These are phyloP conservation scores for Cymbopogon flexuosus DNA, from an alignment of 202 grass and related monocot species.

Conservation along the genomic window DNA sequence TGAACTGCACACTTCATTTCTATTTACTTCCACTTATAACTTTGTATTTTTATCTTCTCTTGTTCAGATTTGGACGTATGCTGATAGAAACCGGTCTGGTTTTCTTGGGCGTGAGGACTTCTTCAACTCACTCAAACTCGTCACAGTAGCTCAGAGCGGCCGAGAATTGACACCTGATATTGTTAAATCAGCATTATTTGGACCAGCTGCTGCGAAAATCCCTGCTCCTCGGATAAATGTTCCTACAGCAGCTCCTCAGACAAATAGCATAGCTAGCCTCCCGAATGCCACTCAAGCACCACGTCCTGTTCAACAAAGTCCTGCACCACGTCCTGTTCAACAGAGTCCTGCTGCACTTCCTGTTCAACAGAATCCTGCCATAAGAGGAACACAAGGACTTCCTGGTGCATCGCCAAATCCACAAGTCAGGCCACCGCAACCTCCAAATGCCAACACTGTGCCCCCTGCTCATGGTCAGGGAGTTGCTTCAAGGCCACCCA, in stretches of 20 bases:
- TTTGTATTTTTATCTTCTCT: slow-evolving; percentile 19
- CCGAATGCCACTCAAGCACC: slow-evolving; percentile 35
- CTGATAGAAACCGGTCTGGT: slow-evolving; percentile 81
- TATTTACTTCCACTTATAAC: background rate
- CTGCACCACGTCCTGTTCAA: slow-evolving; percentile 35
- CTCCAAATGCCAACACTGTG: slow-evolving; percentile 34
- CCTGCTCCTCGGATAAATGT: slow-evolving; percentile 76
- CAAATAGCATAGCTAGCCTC: slow-evolving; percentile 22
- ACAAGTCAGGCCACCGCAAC: slow-evolving; percentile 49
- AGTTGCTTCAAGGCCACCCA: slow-evolving; percentile 42
- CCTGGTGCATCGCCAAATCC: slow-evolving; percentile 23
- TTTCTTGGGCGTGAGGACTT: slow-evolving; percentile 90
- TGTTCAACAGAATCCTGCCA: slow-evolving; percentile 50
- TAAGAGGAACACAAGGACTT: slow-evolving; percentile 37
- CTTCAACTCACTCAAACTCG: slow-evolving; percentile 74
- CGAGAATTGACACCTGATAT: slow-evolving; percentile 75
- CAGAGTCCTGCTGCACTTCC: slow-evolving; percentile 40
- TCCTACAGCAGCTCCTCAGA: slow-evolving; percentile 33
- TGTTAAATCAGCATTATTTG: slow-evolving; percentile 74
- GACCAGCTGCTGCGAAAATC: slow-evolving; percentile 80
- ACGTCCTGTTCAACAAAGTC: slow-evolving; percentile 49
- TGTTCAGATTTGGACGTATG: slow-evolving; percentile 75
- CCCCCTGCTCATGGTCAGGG: slow-evolving; percentile 42
- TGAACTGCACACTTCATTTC: background rate
- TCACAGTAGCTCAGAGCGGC: slow-evolving; percentile 84